Base-by-base conservation (phyloP, 2,329 filamentous ascomycete genomes). In the Alternaria sp. region DNA sequence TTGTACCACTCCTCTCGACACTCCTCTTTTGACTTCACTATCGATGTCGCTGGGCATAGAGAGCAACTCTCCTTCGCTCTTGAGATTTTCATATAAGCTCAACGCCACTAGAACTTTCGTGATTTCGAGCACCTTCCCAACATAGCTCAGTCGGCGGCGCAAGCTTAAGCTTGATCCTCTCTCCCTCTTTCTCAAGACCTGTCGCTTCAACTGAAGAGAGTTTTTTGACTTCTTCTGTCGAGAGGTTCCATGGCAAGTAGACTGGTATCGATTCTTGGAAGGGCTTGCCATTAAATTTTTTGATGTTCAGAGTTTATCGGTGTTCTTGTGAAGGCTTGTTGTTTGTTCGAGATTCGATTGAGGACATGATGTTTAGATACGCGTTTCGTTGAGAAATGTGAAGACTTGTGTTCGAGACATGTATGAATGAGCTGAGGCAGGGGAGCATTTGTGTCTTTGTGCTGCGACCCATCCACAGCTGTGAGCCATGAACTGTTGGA, bases 161-260 rank as follows among this genome's bases (percentile, higher is more conserved):
- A 18, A 89, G 71, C 71, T 86, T 87, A 62, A 89, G 70, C 7
- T 84, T 88, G 59, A 89, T 89, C 68, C 86, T 88, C 75, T 89
- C 87, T 3, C 86, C 85, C 55, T 87, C 80, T 4, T 86, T 80
- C 37, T 84, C 79, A 64, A 88, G 60, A 0, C 87, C 87, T 0
- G 86, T 88, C 67, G 87, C 73, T 58, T 83, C 85, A 6, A 85
- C 86, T 81, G 78, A 41, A 80, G 71, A 47, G 4, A 71, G 60
- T 6, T 25, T 30, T 26, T 46, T 5, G 21, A 72, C 70, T 12
- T 71, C 59, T 1, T 83, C 77, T 64, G 81, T 65, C 3, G 77
- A 78, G 14, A 88, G 75, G 54, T 82, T 81, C 12, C 77, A 57
- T 3, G 81, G 81, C 6, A 84, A 79, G 20, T 78, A 79, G 46